Conservation (phyloP, 306 rosid species). For the Abrus pulchellus region DNA sequence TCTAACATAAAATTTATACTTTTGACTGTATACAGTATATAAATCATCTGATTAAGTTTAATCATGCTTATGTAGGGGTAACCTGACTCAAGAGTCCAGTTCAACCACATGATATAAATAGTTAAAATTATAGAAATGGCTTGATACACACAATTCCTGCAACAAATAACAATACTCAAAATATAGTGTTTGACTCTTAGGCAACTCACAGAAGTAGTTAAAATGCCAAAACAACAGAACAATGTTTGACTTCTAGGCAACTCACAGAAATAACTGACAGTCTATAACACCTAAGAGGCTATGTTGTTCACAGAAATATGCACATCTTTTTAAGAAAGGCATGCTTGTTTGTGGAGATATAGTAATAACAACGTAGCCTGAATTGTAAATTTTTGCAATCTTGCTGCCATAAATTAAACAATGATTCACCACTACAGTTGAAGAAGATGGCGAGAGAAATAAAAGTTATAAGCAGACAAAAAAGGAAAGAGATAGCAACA, state of each 20-base stretch:
- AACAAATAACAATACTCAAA: conserved; percentile 12
- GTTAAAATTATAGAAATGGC: conserved; percentile 18
- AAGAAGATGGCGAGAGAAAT: background rate
- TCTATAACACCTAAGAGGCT: conserved; percentile 14
- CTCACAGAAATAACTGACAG: conserved; percentile 37
- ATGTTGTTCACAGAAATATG: conserved; percentile 31
- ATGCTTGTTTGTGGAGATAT: conserved; percentile 37
- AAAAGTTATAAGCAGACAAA: conserved; percentile 34
- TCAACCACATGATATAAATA: conserved; percentile 11
- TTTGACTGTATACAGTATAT: background rate
- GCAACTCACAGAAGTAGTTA: background rate
- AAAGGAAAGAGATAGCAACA: conserved; percentile 17
- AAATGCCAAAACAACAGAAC: conserved; percentile 38
- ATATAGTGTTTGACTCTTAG: no score
- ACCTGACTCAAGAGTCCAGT: background rate
- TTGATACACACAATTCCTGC: conserved; percentile 12
- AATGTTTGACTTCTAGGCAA: conserved; percentile 18
- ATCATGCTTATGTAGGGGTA: no score
- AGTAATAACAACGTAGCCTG: conserved; percentile 32
- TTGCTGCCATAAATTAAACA: conserved; percentile 30
- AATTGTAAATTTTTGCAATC: background rate
- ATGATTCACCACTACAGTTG: conserved; percentile 8
- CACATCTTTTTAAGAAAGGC: background rate
- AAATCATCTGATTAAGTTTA: no score
- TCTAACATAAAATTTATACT: conserved; percentile 23